Evolutionary conservation across 306 rosid genomes (phyloP), one percentile per base, ranked within the genome.

Genomic region (Dalbergia cochinchinensis): DNA sequence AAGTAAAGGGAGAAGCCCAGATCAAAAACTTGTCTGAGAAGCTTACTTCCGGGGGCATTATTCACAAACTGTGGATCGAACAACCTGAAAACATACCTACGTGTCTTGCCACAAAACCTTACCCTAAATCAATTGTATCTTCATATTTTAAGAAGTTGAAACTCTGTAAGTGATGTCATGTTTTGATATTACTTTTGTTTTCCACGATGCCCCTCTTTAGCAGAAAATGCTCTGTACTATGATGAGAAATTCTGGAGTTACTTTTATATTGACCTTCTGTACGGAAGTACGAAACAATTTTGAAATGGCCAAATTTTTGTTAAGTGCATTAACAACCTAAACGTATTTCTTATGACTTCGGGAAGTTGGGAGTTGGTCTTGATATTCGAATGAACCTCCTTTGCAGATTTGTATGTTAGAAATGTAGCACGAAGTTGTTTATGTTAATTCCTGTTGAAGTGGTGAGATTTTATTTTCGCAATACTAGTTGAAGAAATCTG

Each of bases 101-200:
- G 0, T 94, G 96, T 68, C 96, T 92, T 31, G 98, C 98, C 5
- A 92, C 97, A 18, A 90, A 90, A 70, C 98, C 96, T 4, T 92
- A 92, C 82, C 97, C 93, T 59, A 94, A 89, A 61, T 89, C 97
- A 26, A 7, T 72, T 12, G 82, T 89, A 71, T 89, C 93, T 2
- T 44, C 93, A 1, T 88, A 84, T 77, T 92, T 94, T 41, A 88
- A 87, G 83, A 94, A 89, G 91, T 83, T 92, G 83, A 94, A 92
- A 85, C 97, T 92, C 78, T 94, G 96, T 51, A 92, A 90, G 90
- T 90, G 84, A 94, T 82, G 69, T 65, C 65, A 16, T 20, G n/a
- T 5, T 51, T 6, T 41, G 20, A 35, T 34, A 20, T 44, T 63
- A 22, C 16, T 18, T 13, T 8, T 2, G 5, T 51, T 26, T 54